These are phyloP conservation scores for Funneliformis geosporum DNA, from an alignment of 192 early-diverging fungal species.

Conservation along the genomic window DNA sequence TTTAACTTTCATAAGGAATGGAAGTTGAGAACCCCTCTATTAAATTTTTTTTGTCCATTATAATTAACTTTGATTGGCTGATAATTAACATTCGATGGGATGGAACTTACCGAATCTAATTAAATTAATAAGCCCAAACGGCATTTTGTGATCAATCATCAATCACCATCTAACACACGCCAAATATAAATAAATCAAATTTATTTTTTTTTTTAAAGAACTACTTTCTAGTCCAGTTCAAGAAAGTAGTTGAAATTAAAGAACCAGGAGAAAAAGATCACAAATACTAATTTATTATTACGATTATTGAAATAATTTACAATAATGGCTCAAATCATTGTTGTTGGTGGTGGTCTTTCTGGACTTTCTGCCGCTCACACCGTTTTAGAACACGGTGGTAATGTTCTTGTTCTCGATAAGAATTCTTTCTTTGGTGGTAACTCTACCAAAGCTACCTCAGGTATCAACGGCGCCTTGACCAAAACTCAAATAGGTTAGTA, in stretches of 20 bases:
- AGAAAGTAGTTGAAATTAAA: not conserved
- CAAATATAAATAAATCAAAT: not conserved
- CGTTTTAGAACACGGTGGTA: slow-evolving; percentile 78
- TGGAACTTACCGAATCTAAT: not conserved
- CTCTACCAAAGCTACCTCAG: slow-evolving; percentile 97
- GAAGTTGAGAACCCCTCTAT: no score
- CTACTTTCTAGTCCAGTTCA: not conserved
- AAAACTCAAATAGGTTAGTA: slow-evolving; percentile 69
- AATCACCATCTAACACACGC: not conserved
- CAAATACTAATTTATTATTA: no score
- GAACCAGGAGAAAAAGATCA: no score
- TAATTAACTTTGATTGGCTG: not conserved
- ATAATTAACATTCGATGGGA: not conserved
- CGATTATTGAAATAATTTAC: not conserved
- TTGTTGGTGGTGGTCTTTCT: slow-evolving; percentile 85
- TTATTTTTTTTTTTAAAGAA: not conserved
- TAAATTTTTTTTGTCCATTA: not conserved
- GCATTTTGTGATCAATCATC: not conserved
- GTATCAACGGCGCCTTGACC: slow-evolving; percentile 94
- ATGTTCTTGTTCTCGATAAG: slow-evolving; percentile 77
- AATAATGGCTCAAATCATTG: not conserved
- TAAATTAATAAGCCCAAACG: not conserved
- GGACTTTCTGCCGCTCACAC: slow-evolving; percentile 89
- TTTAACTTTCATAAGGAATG: no score
- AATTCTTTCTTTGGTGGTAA: slow-evolving; percentile 92